Percentiles rank a stretch among this genome's conserved stretches.
phyloP scores from a whole-genome alignment of 2,329 filamentous ascomycete genomes.

The Clonostachys rhizophaga region DNA sequence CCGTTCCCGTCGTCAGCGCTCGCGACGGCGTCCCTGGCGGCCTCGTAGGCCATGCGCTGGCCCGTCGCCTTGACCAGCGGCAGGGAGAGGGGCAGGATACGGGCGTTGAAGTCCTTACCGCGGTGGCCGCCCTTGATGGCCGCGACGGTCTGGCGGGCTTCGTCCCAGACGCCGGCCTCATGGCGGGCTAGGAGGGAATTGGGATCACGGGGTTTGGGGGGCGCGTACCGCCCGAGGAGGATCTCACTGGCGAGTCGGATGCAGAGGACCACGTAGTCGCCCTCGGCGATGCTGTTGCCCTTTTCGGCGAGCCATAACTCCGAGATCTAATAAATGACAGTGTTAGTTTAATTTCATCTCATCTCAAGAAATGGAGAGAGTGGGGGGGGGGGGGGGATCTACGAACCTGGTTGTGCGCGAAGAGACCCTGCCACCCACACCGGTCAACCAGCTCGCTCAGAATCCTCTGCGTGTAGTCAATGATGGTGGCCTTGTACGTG shows the following conservation, averaged over 20 bases:
- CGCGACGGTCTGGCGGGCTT: neutral
- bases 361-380: no score
- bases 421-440: constrained; percentile 19
- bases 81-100: constrained; percentile 14
- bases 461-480: constrained; percentile 1
- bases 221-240: constrained; percentile 12
- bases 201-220: constrained; percentile 6
- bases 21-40: constrained; percentile 3
- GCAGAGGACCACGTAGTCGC: constrained; percentile 15
- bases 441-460: constrained; percentile 14
- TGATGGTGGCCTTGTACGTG: neutral
- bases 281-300: constrained; percentile 17
- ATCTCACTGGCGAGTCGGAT: constrained; percentile 18
- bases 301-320: constrained; percentile 9
- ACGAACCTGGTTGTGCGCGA: constrained; percentile 9
- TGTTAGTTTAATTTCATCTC: no score
- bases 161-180: constrained; percentile 3
- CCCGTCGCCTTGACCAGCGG: constrained; percentile 13
- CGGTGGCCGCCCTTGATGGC: constrained; percentile 5
- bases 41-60: constrained; percentile 19
- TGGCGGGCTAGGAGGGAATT: constrained; percentile 11
- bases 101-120: constrained; percentile 9
- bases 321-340: constrained; percentile 2
- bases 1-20: no score
- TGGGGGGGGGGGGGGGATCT: no score